A percentile compares a stretch with the other conserved stretches of the same genome.
Evolutionary conservation across 495 filamentous ascomycete genomes (phyloP).

Genomic region (Neurospora tetraspora): DNA sequence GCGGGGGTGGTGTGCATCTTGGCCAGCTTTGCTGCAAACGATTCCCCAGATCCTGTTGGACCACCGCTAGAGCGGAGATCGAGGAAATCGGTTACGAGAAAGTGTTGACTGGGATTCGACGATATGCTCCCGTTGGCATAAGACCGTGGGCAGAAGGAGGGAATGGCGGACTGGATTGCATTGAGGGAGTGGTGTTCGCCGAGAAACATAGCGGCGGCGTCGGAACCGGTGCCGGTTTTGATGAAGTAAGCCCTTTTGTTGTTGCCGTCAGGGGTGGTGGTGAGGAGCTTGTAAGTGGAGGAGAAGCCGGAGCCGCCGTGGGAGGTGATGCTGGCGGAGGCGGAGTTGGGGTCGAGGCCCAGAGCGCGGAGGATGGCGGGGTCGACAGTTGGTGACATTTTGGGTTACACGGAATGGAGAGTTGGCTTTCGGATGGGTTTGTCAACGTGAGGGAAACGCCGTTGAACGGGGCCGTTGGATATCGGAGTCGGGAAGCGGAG

Average conservation of each 20-base stretch:
- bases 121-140: conserved; percentile 57
- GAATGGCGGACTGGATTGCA: conserved; percentile 60
- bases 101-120: conserved; percentile 42
- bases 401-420: background rate
- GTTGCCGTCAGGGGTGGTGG: conserved; percentile 39
- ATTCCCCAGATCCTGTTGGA: conserved; percentile 30
- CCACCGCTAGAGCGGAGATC: conserved; percentile 39
- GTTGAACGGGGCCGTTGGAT: background rate
- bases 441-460: background rate
- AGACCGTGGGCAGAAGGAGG: conserved; percentile 63
- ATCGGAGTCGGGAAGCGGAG: background rate
- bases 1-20: conserved; percentile 70
- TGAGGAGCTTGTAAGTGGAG: conserved; percentile 56
- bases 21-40: conserved; percentile 66
- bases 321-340: conserved; percentile 45
- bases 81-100: conserved; percentile 76
- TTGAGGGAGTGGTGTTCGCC: conserved; percentile 80
- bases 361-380: conserved; percentile 53
- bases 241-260: conserved; percentile 63
- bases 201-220: conserved; percentile 67
- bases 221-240: conserved; percentile 59
- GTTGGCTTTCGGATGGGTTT: background rate
- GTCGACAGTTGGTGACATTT: conserved; percentile 39
- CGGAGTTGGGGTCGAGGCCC: conserved; percentile 30
- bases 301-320: conserved; percentile 68